Base-by-base conservation (phyloP, 306 rosid genomes). In the Vigna reflexopilosa region DNA sequence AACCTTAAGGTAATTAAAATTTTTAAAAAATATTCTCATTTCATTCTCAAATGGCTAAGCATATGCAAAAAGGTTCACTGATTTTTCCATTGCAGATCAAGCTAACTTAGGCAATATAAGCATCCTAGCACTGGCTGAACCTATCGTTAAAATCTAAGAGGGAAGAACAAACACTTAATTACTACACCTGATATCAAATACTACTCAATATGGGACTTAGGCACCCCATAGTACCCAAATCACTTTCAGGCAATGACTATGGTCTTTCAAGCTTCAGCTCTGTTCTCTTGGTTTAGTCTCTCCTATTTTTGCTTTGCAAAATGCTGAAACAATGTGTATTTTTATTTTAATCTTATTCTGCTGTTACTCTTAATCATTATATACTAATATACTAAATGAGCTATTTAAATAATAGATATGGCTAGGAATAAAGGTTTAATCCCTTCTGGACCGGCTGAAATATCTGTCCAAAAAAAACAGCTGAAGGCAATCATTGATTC, bases 371-470 rank as follows among this genome's bases (percentile, higher is more conserved):
- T 52, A 44, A 67, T 66, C 47, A 20, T 55, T 70, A 14, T 47
- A 67, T 65, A 48, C 52, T 80, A 48, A 73, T 64, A 59, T 40
- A 74, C 81, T 78, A 72, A 81, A 63, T 30, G 36, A 76, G 62
- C 51, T 59, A 20, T 81, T 81, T 67, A 75, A 57, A 75, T 73
- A 51, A 34, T 78, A 95, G 99, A 85, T 88, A 91, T 95, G 99
- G 97, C 91, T 56, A 95, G 96, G 86, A 93, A 93, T 82, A 93
- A 91, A 88, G 99, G 99, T 84, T 85, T 95, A 50, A 93, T 95
- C 73, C 98, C 99, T 69, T 93, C 98, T 36, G 91, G 93, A 65
- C 90, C 97, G 7, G 83, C 89, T 22, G 99, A 95, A 84, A 87
- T 95, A 88, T 91, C 97, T 51, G 51, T 80, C 38, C 97, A 91